A percentile compares a stretch with the other conserved stretches of the same genome.
These are phyloP conservation scores for Hypoxylon rickii DNA, from an alignment of 495 filamentous ascomycete genomes.

Conservation along the genomic window DNA sequence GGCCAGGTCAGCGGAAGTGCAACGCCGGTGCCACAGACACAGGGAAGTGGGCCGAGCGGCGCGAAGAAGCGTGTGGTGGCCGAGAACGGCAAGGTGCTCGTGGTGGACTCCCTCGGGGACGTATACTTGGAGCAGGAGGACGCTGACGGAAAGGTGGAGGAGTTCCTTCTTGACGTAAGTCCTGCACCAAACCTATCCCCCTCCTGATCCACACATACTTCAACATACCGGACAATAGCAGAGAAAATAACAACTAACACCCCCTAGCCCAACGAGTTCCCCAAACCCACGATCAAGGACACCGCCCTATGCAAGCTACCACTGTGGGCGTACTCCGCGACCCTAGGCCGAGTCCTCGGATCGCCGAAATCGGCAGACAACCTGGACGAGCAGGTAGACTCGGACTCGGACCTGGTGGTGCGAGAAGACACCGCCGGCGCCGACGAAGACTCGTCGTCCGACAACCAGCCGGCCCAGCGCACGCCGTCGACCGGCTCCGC, in stretches of 20 bases:
- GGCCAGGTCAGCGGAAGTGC: constrained; percentile 39
- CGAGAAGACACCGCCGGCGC: constrained; percentile 35
- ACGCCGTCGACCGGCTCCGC: constrained; percentile 54
- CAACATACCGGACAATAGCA: too few relatives aligned
- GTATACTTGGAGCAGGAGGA: constrained; percentile 90
- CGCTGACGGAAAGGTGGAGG: constrained; percentile 79
- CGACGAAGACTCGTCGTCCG: constrained; percentile 36
- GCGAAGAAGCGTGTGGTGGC: constrained; percentile 82
- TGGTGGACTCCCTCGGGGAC: constrained; percentile 89
- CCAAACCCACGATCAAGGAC: constrained; percentile 66
- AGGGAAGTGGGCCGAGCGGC: constrained; percentile 58
- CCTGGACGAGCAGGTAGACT: constrained; percentile 30
- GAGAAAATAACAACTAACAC: constrained; percentile 4
- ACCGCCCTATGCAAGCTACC: constrained; percentile 74
- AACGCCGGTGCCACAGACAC: constrained; percentile 33
- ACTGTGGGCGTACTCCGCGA: constrained; percentile 63
- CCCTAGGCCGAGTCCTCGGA: constrained; percentile 57
- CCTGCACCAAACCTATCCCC: neutral
- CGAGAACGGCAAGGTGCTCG: constrained; percentile 91
- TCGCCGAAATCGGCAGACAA: constrained; percentile 42
- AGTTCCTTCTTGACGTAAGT: constrained; percentile 83
- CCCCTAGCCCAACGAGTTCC: constrained; percentile 63
- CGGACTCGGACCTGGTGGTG: constrained; percentile 4
- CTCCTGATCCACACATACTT: neutral
- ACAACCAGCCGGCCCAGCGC: constrained; percentile 43